phyloP scores from a whole-genome alignment of 116 monocot species.

The Papilionanthe hybrid region DNA sequence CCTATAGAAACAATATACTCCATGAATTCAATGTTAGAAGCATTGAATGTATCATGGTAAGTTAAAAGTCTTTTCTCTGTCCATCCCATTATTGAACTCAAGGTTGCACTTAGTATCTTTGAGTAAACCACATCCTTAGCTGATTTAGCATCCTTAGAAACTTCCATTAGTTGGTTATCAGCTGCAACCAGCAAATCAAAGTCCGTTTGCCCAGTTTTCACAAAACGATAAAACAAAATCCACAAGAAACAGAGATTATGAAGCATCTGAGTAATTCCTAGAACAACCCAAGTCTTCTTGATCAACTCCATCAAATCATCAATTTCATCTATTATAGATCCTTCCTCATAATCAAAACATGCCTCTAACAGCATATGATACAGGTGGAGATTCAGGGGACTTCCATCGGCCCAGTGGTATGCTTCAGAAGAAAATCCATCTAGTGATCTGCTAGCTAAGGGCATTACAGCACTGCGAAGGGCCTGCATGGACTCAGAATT shows the following conservation, averaged over 20 bases:
- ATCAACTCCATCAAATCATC: conserved; percentile 84
- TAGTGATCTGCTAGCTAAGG: conserved; percentile 61
- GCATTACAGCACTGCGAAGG: conserved; percentile 67
- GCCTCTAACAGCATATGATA: conserved; percentile 76
- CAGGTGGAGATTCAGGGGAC: conserved; percentile 79
- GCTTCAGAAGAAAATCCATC: conserved; percentile 59
- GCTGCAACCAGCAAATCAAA: conserved; percentile 69
- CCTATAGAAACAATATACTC: conserved; percentile 70
- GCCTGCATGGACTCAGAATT: conserved; percentile 88
- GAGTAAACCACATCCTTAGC: conserved; percentile 75
- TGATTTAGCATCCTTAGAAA: conserved; percentile 79
- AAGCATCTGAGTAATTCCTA: conserved; percentile 76
- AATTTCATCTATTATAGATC: conserved; percentile 78
- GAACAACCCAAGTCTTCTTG: conserved; percentile 93
- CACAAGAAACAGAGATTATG: conserved; percentile 90
- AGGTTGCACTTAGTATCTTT: conserved; percentile 74
- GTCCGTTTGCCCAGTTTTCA: conserved; percentile 62
- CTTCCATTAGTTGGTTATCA: conserved; percentile 76
- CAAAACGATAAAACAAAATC: conserved; percentile 68
- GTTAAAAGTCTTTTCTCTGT: conserved; percentile 86
- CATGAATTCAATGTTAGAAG: conserved; percentile 63
- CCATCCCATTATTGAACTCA: conserved; percentile 93
- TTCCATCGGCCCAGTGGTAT: conserved; percentile 96
- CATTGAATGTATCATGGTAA: conserved; percentile 81
- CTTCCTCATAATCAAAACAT: conserved; percentile 83